Base-by-base conservation (phyloP, 192 early-diverging fungal species). In the Podila clonocystis region DNA sequence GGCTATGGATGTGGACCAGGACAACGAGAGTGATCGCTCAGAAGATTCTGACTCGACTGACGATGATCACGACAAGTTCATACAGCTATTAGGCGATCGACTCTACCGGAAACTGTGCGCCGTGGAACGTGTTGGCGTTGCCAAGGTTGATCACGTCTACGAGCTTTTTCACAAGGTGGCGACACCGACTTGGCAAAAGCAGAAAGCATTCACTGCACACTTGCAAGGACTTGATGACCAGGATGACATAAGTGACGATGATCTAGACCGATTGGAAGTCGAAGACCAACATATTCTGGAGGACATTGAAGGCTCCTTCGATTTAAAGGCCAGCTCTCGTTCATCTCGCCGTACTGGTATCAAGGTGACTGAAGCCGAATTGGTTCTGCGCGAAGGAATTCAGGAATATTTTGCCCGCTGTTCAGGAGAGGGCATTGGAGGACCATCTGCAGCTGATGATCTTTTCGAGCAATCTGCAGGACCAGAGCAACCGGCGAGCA, bases 141-240 rank as follows among this genome's bases (percentile, higher is more conserved):
- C 77, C 29, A 80, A 80, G 66, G 71, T 80, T 6, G 77, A 80
- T 73, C 66, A 65, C 19, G 77, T 80, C 4, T 73, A 80, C n/a
- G 67, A 60, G n/a, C 34, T 80, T 1, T 80, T 80, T 62, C 77
- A 73, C 4, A 50, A 59, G 36, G 70, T 68, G 0, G 76, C 76
- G 6, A 80, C 76, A 7, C 55, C 70, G 0, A 73, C 77, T 5
- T 80, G 77, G 77, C 77, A 73, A 36, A 52, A 80, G 41, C 77
- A 80, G 45, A 67, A 67, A 50, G 77, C 72, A 22, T 69, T 73
- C 50, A 48, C 59, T 33, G 50, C 65, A 5, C 34, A 45, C 2
- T 2, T 31, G 0, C 60, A 41, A 19, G 50, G 26, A 9, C n/a
- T 41, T 17, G 68, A 62, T 22, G 48, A 70, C 2, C 48, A 70